Conservation (phyloP, 2,329 filamentous ascomycete species). For the Aureobasidium melanogenum region DNA sequence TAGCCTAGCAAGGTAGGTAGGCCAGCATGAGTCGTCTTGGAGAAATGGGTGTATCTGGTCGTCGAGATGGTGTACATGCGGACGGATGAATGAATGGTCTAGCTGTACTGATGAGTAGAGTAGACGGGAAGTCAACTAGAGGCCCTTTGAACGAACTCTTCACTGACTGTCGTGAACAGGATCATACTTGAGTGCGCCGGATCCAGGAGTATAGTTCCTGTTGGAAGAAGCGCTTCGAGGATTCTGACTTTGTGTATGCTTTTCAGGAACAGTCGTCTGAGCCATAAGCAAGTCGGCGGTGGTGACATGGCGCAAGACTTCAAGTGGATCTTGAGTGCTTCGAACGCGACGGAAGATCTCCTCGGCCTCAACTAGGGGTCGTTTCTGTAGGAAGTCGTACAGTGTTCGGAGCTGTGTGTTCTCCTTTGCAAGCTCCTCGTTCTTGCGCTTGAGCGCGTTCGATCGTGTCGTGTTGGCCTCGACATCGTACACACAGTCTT, state of each 20-base stretch:
- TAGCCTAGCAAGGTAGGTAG: not conserved
- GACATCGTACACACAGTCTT: slow-evolving; percentile 15
- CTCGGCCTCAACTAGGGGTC: not conserved
- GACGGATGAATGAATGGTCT: not conserved
- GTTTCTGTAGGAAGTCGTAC: slow-evolving; percentile 1
- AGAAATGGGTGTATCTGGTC: not conserved
- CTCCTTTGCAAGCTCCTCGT: slow-evolving; percentile 14
- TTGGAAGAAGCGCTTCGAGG: not conserved
- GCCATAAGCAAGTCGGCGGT: slow-evolving; percentile 3
- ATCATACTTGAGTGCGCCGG: not conserved
- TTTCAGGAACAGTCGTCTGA: not conserved
- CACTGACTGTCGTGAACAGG: not conserved
- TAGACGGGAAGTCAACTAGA: not conserved
- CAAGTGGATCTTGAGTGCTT: slow-evolving; percentile 1
- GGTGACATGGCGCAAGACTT: not conserved
- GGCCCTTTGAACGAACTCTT: not conserved
- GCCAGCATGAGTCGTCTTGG: no score
- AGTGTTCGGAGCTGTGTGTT: slow-evolving; percentile 10
- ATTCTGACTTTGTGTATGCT: not conserved
- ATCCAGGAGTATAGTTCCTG: not conserved
- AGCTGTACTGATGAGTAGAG: not conserved
- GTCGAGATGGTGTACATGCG: not conserved
- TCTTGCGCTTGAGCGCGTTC: slow-evolving; percentile 16
- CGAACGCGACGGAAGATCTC: slow-evolving; percentile 12
- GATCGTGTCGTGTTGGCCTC: slow-evolving; percentile 15